Evolutionary conservation across 129 eudicot species (phyloP), one percentile per base, ranked within the genome.

Genomic region (Helianthus annuus): DNA sequence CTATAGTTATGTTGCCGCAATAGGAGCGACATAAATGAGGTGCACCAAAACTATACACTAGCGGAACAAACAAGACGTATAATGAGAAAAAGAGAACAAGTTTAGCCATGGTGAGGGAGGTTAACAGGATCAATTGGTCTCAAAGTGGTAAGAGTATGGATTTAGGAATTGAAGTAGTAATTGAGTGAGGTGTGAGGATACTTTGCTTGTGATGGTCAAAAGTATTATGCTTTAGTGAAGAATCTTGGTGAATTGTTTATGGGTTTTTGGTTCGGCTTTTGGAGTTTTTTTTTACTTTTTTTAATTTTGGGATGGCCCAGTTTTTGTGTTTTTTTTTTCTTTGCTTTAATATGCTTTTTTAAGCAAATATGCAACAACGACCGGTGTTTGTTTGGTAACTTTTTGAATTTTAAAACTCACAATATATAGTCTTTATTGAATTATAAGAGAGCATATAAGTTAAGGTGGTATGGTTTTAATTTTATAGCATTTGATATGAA

Each of bases 1-100:
- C 96, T 7, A 95, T 34, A 2, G 99, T 90, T 51, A 95, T 24
- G 79, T 95, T 95, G 0, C 97, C 99, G 54, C 99, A 91, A 61
- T 84, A 90, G 8, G 97, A 83, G n/a, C 97, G 83, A 42, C 99
- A 95, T 2, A 85, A 13, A 36, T 82, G 85, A 63, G 89, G 67
- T 15, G 73, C 76, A 55, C 81, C 83, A 27, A 44, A 56, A 83
- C 80, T 16, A 0, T 68, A 64, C 11, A 65, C 83, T 13, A 60
- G 48, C 5, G 76, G 82, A 22, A 64, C 19, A 10, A 75, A 16
- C 16, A 70, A 63, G 71, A 56, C 4, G 42, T 66, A 76, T 32
- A 78, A 49, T 14, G 64, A 17, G 69, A 72, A 39, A 16, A 71
- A 59, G 0, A 76, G 19, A 74, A 58, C 38, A 56, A 61, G 38